A percentile compares a stretch with the other conserved stretches of the same genome.
These are phyloP conservation scores for Syzygium aromaticum DNA, from an alignment of 345 rosid species.

Conservation along the genomic window DNA sequence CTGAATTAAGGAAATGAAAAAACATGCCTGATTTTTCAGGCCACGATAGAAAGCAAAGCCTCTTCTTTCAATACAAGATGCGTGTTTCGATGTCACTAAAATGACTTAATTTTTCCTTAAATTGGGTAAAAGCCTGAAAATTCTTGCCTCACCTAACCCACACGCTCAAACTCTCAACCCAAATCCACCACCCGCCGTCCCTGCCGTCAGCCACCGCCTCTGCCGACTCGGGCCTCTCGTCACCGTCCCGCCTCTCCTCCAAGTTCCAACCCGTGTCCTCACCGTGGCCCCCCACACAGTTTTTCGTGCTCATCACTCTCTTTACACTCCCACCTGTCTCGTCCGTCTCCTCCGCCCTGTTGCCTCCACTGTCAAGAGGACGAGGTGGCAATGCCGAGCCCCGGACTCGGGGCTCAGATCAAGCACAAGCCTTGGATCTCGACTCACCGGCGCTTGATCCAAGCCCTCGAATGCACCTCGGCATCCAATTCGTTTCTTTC, in stretches of 20 bases:
- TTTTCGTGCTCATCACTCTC: neutral
- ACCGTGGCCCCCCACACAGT: neutral
- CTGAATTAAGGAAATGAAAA: neutral
- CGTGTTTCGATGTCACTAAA: too few species aligned
- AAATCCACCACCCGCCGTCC: neutral
- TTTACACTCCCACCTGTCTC: neutral
- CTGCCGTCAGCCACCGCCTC: neutral
- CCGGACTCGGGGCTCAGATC: neutral
- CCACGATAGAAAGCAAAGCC: too few species aligned
- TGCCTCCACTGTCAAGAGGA: neutral
- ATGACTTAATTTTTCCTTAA: too few species aligned
- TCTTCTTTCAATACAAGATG: too few species aligned
- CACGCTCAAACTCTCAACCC: neutral
- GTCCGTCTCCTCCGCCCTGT: rapidly evolving
- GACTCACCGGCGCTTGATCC: neutral
- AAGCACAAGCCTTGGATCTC: neutral
- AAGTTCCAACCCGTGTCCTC: neutral
- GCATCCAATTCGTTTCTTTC: neutral
- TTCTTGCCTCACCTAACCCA: too few species aligned
- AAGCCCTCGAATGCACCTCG: neutral
- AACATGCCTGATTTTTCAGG: too few species aligned
- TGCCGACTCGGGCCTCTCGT: neutral
- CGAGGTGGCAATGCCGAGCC: neutral
- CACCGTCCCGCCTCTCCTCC: neutral
- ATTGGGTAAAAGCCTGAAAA: too few species aligned